Conservation (phyloP, 2,329 filamentous ascomycete genomes). For the Aspergillus sp. region DNA sequence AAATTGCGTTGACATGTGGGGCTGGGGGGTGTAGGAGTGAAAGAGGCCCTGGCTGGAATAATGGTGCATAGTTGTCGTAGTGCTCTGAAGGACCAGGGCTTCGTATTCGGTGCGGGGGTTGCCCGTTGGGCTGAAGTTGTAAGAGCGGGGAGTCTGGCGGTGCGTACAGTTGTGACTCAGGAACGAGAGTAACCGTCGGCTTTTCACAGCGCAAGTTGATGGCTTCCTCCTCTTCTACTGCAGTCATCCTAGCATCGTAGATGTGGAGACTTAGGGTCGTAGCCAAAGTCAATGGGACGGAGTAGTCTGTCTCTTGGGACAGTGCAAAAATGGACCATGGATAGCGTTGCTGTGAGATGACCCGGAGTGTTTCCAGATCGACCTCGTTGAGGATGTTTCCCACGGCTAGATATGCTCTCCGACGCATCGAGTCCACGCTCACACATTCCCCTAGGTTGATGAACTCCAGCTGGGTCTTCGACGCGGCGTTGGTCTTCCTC, state of each 20-base stretch:
- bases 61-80: conserved; percentile 59
- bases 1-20: conserved; percentile 70
- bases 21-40: conserved; percentile 75
- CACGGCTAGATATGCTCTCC: conserved; percentile 76
- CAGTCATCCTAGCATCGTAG: conserved; percentile 64
- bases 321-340: conserved; percentile 81
- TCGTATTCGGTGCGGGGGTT: conserved; percentile 36
- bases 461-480: conserved; percentile 32
- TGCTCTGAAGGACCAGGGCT: conserved; percentile 33
- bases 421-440: conserved; percentile 66
- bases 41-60: conserved; percentile 77
- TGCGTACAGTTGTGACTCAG: conserved; percentile 29
- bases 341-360: conserved; percentile 68
- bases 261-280: conserved; percentile 79
- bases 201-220: conserved; percentile 35
- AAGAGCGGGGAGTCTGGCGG: conserved; percentile 31
- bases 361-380: conserved; percentile 69
- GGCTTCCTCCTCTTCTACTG: conserved; percentile 32
- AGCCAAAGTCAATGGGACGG: conserved; percentile 75
- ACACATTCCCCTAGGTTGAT: conserved; percentile 72
- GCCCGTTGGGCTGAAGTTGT: conserved; percentile 31
- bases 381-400: conserved; percentile 76
- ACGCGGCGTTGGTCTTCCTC: conserved; percentile 38
- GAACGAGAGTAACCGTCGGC: conserved; percentile 20
- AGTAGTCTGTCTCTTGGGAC: conserved; percentile 63